Evolutionary conservation across 805 yeast genomes (phyloP).

Genomic region (Pichia scutulata): DNA sequence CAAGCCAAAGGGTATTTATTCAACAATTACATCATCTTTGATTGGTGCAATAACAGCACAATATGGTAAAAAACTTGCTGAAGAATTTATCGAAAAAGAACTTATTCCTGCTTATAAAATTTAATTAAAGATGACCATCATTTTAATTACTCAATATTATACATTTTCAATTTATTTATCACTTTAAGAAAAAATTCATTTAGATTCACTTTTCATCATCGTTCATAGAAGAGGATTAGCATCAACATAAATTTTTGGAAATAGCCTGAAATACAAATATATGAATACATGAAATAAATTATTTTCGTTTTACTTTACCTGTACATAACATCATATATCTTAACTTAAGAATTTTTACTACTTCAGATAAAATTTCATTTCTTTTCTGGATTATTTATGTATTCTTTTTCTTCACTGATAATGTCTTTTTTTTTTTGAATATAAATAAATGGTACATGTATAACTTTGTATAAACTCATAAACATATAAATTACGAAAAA

Average conservation of each 20-base stretch:
- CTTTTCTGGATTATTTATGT: background rate
- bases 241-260: constrained; percentile 6
- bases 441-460: background rate
- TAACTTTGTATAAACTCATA: background rate
- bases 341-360: too few species aligned
- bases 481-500: background rate
- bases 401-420: background rate
- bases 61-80: constrained; percentile 55
- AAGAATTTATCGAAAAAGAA: constrained; percentile 47
- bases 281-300: background rate
- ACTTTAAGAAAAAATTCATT: background rate
- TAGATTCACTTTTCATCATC: background rate
- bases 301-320: background rate
- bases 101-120: constrained; percentile 22
- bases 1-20: constrained; percentile 24
- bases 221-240: constrained; percentile 32
- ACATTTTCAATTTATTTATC: background rate
- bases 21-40: constrained; percentile 36
- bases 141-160: background rate
- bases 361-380: background rate
- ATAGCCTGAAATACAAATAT: background rate
- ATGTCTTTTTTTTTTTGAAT: too few species aligned
- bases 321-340: background rate
- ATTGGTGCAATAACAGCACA: constrained; percentile 60
- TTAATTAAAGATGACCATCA: background rate